Evolutionary conservation across 495 filamentous ascomycete genomes (phyloP).

Genomic region (Penicillium macrosclerotiorum): DNA sequence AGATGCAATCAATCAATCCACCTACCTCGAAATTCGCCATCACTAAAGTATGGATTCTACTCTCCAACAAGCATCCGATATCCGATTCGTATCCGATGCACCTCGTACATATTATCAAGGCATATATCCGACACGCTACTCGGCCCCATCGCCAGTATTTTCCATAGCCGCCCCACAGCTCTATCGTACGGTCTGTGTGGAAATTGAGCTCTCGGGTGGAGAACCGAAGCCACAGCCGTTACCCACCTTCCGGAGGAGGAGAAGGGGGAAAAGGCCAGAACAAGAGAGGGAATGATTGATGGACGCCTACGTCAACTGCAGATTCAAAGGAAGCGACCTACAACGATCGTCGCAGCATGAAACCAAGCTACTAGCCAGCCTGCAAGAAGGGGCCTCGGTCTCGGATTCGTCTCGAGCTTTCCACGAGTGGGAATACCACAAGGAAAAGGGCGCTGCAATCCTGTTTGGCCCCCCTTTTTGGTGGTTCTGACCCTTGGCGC

Average conservation of each 20-base stretch:
- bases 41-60: background rate
- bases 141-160: background rate
- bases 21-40: too few relatives aligned
- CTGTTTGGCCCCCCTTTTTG: too few relatives aligned
- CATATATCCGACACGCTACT: background rate
- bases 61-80: background rate
- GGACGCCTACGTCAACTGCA: slow-evolving; percentile 1
- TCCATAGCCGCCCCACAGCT: background rate
- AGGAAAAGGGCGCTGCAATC: too few relatives aligned
- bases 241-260: slow-evolving; percentile 10
- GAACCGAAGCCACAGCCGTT: slow-evolving; percentile 25
- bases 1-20: too few relatives aligned
- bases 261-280: too few relatives aligned
- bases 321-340: background rate
- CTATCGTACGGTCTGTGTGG: slow-evolving; percentile 14
- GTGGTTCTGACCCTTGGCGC: too few relatives aligned
- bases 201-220: slow-evolving; percentile 13
- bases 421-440: too few relatives aligned
- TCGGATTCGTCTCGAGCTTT: too few relatives aligned
- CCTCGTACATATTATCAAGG: too few relatives aligned
- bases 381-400: background rate
- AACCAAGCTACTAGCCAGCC: background rate
- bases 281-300: too few relatives aligned
- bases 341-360: slow-evolving; percentile 4
- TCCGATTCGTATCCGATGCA: background rate